Evolutionary conservation across 371 early-diverging fungal genomes (phyloP).

Genomic region (Apophysomyces variabilis): DNA sequence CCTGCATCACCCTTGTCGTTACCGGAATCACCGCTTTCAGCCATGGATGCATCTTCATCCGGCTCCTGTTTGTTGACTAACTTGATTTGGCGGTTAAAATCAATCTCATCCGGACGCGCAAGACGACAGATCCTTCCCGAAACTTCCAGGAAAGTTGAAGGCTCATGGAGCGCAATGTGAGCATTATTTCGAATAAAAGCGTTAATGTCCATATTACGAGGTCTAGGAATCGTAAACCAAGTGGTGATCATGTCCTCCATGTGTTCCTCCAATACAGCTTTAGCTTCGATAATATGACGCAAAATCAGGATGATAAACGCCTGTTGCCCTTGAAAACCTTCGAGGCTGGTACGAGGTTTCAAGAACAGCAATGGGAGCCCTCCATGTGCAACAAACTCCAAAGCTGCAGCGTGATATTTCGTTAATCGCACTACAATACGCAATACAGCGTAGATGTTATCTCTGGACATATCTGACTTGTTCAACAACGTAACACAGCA

Average conservation of each 20-base stretch:
- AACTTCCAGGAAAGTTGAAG: constrained; percentile 72
- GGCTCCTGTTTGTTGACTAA: constrained; percentile 30
- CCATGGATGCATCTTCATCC: constrained; percentile 21
- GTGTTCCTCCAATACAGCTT: constrained; percentile 60
- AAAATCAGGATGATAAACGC: constrained; percentile 80
- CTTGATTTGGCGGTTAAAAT: constrained; percentile 59
- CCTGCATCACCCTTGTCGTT: background rate
- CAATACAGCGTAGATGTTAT: constrained; percentile 69
- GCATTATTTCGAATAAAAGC: constrained; percentile 74
- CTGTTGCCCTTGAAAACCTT: constrained; percentile 73
- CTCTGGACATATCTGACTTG: constrained; percentile 51
- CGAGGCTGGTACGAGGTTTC: constrained; percentile 47
- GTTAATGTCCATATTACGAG: constrained; percentile 73
- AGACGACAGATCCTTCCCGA: constrained; percentile 69
- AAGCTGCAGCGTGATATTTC: constrained; percentile 65
- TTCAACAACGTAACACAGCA: constrained; percentile 54
- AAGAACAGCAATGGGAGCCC: constrained; percentile 69
- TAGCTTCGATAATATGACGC: constrained; percentile 86
- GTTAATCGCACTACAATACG: constrained; percentile 85
- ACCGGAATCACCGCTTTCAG: constrained; percentile 1
- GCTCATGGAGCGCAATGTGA: constrained; percentile 76
- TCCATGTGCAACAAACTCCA: constrained; percentile 68
- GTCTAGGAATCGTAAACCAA: constrained; percentile 76
- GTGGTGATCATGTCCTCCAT: constrained; percentile 81
- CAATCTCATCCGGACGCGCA: constrained; percentile 62